Base-by-base conservation (phyloP, 139 green algal species). In the Desmodesmus armatus region DNA sequence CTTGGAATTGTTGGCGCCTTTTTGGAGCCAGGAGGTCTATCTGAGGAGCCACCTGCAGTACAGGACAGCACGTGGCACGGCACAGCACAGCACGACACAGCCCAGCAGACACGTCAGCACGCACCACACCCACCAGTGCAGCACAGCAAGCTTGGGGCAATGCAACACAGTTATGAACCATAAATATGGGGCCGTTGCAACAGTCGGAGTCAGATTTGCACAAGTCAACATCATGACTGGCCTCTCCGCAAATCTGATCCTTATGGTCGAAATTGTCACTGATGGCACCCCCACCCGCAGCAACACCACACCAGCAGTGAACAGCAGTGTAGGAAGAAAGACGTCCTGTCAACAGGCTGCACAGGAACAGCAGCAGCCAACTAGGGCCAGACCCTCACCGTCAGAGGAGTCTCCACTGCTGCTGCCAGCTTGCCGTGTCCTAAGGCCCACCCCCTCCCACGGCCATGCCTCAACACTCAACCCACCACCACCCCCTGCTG, bases 361-460 rank as follows among this genome's bases (percentile, higher is more conserved):
- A 31, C 23, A 13, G 25, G 21, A 29, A 6, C 25, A 11, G 58
- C 25, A 35, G 58, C 58, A 29, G 58, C 58, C 17, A 25, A 19
- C 31, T 19, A 19, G n/a, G 23, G 6, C 17, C 6, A 6, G 21
- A 47, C 29, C 40, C 71, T 49, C 37, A 82, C 74, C 74, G 29
- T 78, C 69, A 51, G 51, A 43, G 11, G 33, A 69, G 13, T 49
- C 51, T 15, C 74, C 70, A 51, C 74, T 82, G 66, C 66, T 74
- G 35, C 66, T 25, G 35, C 74, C 74, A 82, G 33, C 17, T 49
- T 29, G 31, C 15, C 19, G 70, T 41, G 60, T 82, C 74, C 23
- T 37, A 29, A 77, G 69, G 69, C 35, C 35, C 17, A 33, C 60
- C 60, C 13, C 47, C 7, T 13, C 47, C 47, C 58, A 67, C 21